phyloP scores from a whole-genome alignment of 768 basidiomycete genomes.

The Agaricus bisporus region DNA sequence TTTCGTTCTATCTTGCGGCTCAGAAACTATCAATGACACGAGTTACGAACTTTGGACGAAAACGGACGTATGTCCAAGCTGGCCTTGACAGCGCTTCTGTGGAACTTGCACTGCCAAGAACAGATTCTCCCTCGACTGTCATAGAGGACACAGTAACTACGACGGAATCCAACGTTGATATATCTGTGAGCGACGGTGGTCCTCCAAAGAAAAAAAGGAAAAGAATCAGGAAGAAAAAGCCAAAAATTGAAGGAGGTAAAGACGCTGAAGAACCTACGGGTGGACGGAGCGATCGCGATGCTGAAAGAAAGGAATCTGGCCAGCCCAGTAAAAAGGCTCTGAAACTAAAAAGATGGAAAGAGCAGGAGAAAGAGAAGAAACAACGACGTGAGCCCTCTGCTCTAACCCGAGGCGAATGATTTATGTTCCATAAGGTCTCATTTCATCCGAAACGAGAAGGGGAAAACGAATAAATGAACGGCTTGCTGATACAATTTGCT shows the following conservation, averaged over 20 bases:
- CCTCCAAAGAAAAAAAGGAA: slow-evolving; percentile 56
- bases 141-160: slow-evolving; percentile 12
- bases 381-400: slow-evolving; percentile 23
- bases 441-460: slow-evolving; percentile 51
- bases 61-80: slow-evolving; percentile 66
- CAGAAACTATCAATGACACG: slow-evolving; percentile 50
- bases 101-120: not conserved
- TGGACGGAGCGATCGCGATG: not conserved
- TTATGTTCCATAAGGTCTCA: not conserved
- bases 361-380: slow-evolving; percentile 24
- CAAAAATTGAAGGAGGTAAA: slow-evolving; percentile 19
- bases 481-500: slow-evolving; percentile 61
- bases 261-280: slow-evolving; percentile 7
- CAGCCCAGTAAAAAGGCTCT: slow-evolving; percentile 10
- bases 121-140: not conserved
- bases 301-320: not conserved
- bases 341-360: slow-evolving; percentile 27
- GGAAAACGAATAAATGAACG: slow-evolving; percentile 57
- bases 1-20: too few species aligned
- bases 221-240: slow-evolving; percentile 36
- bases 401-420: slow-evolving; percentile 5
- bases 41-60: slow-evolving; percentile 67
- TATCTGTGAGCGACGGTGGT: slow-evolving; percentile 10
- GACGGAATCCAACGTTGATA: not conserved
- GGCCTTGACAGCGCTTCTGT: slow-evolving; percentile 30